phyloP scores from a whole-genome alignment of 306 rosid genomes.

The Prunus campanulata region DNA sequence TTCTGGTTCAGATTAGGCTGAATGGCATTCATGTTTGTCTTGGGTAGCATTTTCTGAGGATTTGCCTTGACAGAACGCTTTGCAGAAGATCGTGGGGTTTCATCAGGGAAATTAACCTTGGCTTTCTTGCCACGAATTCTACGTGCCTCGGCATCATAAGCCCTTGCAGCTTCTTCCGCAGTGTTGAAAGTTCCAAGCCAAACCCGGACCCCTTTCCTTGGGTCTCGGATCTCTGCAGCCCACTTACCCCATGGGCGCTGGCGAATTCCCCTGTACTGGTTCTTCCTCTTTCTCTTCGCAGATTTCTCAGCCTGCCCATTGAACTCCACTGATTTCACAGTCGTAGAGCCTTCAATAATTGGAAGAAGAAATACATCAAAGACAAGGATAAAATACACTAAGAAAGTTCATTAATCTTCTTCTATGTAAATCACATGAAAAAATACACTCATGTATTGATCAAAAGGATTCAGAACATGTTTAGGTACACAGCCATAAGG shows the following conservation, averaged over 20 bases:
- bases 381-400: neutral
- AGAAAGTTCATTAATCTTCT: neutral
- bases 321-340: slow-evolving; percentile 49
- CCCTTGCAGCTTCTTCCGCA: slow-evolving; percentile 98
- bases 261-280: slow-evolving; percentile 86
- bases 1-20: slow-evolving; percentile 47
- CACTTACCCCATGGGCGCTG: slow-evolving; percentile 99
- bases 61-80: slow-evolving; percentile 47
- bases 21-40: slow-evolving; percentile 33
- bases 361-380: slow-evolving; percentile 2
- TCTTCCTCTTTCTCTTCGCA: slow-evolving; percentile 77
- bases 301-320: slow-evolving; percentile 60
- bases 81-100: slow-evolving; percentile 37
- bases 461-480: neutral
- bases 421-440: neutral
- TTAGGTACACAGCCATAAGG: neutral
- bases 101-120: slow-evolving; percentile 90
- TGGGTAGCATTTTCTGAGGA: slow-evolving; percentile 34
- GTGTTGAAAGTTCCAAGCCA: slow-evolving; percentile 99
- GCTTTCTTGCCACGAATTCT: slow-evolving; percentile 94
- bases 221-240: slow-evolving; percentile 99
- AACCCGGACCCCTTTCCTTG: slow-evolving; percentile 94
- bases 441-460: neutral
- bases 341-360: slow-evolving; percentile 41
- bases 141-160: slow-evolving; percentile 92